Evolutionary conservation across 192 early-diverging fungal genomes (phyloP).

Genomic region (Piromyces sp.): DNA sequence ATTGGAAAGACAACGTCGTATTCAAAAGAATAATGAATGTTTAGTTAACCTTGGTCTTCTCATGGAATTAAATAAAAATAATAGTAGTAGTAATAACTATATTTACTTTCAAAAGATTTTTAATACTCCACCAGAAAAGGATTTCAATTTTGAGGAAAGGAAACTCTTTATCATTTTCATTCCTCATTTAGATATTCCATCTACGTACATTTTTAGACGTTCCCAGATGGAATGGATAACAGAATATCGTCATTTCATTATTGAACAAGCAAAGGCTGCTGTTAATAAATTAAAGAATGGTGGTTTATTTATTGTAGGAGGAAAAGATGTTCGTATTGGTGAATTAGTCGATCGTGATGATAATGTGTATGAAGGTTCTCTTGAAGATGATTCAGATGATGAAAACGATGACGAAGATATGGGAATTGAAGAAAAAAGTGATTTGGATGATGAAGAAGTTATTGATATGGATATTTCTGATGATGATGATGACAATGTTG

Average conservation of each 20-base stretch:
- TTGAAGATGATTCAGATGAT: not conserved
- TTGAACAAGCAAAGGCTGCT: conserved; percentile 6
- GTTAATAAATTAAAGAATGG: conserved; percentile 5
- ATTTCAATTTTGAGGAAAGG: not conserved
- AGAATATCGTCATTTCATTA: conserved; percentile 11
- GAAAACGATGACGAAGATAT: not conserved
- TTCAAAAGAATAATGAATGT: conserved; percentile 40
- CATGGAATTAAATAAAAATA: conserved; percentile 42
- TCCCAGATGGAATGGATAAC: conserved; percentile 5
- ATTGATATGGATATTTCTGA: not conserved
- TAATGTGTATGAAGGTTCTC: not conserved
- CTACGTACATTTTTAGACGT: conserved; percentile 6
- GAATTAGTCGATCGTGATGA: not conserved
- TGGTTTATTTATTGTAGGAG: conserved; percentile 15
- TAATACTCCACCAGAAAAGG: not conserved
- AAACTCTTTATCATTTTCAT: conserved; percentile 10
- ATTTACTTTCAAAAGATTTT: conserved; percentile 6
- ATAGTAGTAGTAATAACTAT: conserved; percentile 12
- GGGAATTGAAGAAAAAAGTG: not conserved
- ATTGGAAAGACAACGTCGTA: conserved; percentile 26
- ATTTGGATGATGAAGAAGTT: not conserved
- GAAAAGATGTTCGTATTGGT: conserved; percentile 11
- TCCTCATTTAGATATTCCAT: conserved; percentile 14
- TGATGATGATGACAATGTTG: not conserved
- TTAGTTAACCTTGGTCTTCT: conserved; percentile 49